Conservation (phyloP, 163 green algal genomes). For the Scenedesmus sp. region DNA sequence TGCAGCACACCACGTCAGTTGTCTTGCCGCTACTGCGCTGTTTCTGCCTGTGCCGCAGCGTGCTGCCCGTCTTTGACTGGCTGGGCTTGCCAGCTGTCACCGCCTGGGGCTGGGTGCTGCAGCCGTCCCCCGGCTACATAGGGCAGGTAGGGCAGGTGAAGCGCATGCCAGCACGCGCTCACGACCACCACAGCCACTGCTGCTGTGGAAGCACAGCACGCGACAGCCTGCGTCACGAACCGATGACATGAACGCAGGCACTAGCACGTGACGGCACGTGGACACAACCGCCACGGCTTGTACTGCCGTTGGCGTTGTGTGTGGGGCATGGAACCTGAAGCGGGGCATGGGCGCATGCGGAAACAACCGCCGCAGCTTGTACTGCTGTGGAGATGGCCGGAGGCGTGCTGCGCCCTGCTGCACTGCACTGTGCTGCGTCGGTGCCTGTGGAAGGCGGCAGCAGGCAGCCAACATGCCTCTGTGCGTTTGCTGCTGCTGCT, state of each 20-base stretch:
- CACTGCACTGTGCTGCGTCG: neutral
- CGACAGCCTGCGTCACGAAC: no score
- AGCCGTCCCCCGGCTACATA: constrained; percentile 65
- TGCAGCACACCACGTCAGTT: neutral
- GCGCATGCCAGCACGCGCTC: neutral
- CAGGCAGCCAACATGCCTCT: no score
- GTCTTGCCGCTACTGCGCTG: neutral
- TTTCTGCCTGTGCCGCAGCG: constrained; percentile 16
- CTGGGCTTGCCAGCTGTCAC: constrained; percentile 60
- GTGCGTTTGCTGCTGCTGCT: neutral
- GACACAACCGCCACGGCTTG: no score
- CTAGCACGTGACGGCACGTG: no score
- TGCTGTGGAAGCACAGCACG: no score
- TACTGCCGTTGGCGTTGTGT: no score
- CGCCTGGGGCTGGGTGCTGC: constrained; percentile 72
- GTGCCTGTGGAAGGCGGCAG: neutral
- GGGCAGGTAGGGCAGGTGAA: constrained; percentile 53
- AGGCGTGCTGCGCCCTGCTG: neutral
- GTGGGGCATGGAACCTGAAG: no score
- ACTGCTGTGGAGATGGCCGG: no score
- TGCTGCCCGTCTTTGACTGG: constrained; percentile 66
- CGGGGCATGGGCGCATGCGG: no score
- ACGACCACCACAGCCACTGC: no score
- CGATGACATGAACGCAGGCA: no score
- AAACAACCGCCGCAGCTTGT: no score